Evolutionary conservation across 805 yeast species (phyloP).

Genomic region (Candida quercuum): DNA sequence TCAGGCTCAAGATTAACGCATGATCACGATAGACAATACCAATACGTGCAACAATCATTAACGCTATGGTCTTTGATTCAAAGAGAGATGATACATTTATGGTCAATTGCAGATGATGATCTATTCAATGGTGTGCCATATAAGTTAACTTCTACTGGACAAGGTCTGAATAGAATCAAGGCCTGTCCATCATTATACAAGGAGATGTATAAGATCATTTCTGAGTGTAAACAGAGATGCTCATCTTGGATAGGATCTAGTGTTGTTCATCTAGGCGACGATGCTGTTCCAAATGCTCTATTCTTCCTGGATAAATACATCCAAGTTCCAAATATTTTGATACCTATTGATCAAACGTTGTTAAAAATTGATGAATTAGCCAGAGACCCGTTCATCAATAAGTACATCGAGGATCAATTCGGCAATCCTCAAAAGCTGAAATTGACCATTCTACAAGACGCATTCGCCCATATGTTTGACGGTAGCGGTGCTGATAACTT

Average conservation of each 20-base stretch:
- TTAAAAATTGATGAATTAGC: constrained; percentile 48
- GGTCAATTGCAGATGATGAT: constrained; percentile 76
- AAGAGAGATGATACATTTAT: constrained; percentile 70
- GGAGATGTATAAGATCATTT: constrained; percentile 63
- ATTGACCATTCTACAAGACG: constrained; percentile 35
- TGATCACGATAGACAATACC: constrained; percentile 64
- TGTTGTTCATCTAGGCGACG: constrained; percentile 78
- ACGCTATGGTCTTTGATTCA: constrained; percentile 73
- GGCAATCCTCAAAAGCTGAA: constrained; percentile 50
- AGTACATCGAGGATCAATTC: constrained; percentile 55
- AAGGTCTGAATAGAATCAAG: constrained; percentile 74
- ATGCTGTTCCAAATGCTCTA: constrained; percentile 78
- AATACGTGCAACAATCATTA: constrained; percentile 70
- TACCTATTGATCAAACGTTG: constrained; percentile 62
- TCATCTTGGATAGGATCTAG: constrained; percentile 77
- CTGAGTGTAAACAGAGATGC: constrained; percentile 58
- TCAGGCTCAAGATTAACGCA: constrained; percentile 72
- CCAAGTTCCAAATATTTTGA: constrained; percentile 73
- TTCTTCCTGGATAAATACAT: constrained; percentile 76
- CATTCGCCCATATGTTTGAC: constrained; percentile 48
- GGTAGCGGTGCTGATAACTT: constrained; percentile 84
- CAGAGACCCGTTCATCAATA: constrained; percentile 40
- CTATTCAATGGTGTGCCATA: constrained; percentile 51
- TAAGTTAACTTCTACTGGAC: constrained; percentile 67
- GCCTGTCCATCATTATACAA: constrained; percentile 64